Base-by-base conservation (phyloP, 2,329 filamentous ascomycete species). In the Penicillium sp. region DNA sequence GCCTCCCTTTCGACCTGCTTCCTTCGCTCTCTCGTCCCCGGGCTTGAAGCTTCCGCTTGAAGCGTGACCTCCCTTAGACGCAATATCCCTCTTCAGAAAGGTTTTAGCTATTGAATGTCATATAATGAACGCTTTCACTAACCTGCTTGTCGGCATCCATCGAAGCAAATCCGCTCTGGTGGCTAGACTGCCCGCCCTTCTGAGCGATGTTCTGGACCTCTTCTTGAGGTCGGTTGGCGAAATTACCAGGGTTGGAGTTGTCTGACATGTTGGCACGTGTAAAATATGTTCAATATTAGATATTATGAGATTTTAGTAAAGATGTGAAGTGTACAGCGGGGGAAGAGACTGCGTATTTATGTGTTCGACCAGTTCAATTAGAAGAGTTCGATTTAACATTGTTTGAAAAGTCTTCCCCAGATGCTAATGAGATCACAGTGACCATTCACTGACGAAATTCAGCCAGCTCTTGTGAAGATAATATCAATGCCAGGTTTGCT, bases 21-120 rank as follows among this genome's bases (percentile, higher is more conserved):
- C 82, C 48, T 73, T 77, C 2, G 82, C 82, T 58, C 75, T 78
- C 67, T 82, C 78, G 48, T 78, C 81, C 7, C 83, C 81, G 0
- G 77, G 76, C 64, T 84, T 79, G 53, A 86, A 86, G 3, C 78
- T 82, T 4, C 83, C 82, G 35, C 76, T 74, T 0, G 82, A 84
- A 0, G 80, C 78, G 51, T 84, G 73, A 4, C 82, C 83, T 10
- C 83, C 83, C 68, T 77, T 74, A 11, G 82, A 85, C 1, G 83
- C 82, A 57, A 85, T 84, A 1, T 84, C 77, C 21, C 75, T 73
- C 82, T 84, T 13, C 0, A 14, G 3, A n/a, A 37, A 37, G 3
- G 8, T 3, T 9, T 37, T n/a, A 37, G 33, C 16, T 37, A 37
- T n/a, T n/a, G 33, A n/a, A 9, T n/a, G 14, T 37, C 33, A 37